phyloP scores from a whole-genome alignment of 2,329 filamentous ascomycete genomes.

The Trichocomaceae sp. region DNA sequence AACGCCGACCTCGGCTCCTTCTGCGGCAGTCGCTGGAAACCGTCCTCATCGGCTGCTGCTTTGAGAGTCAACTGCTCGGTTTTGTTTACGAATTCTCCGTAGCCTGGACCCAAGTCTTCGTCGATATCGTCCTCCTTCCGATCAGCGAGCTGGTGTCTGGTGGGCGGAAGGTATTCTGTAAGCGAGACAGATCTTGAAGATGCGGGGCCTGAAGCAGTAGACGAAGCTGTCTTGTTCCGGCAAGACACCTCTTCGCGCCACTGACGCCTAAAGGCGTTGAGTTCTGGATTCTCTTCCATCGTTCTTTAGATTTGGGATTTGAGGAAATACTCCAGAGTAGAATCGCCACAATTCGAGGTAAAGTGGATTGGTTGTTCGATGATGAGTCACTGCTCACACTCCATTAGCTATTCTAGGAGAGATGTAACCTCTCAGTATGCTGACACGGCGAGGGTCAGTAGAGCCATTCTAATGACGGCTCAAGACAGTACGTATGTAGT shows the following conservation, averaged over 20 bases:
- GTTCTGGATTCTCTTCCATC: conserved; percentile 56
- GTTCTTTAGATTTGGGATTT: conserved; percentile 6
- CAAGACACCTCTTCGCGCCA: conserved; percentile 75
- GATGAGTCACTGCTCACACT: not conserved
- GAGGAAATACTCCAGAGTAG: not conserved
- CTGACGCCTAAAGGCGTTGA: conserved; percentile 77
- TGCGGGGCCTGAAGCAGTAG: not conserved
- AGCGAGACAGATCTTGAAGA: conserved; percentile 14
- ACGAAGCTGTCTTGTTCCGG: conserved; percentile 29
- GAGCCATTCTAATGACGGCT: not conserved
- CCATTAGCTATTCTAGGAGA: not conserved
- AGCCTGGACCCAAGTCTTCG: conserved; percentile 20
- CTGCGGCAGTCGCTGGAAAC: conserved; percentile 25
- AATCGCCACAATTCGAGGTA: not conserved
- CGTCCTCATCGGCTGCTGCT: conserved; percentile 31
- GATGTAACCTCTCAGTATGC: not conserved
- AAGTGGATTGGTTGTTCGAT: not conserved
- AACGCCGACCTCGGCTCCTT: conserved; percentile 66
- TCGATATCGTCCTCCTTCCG: conserved; percentile 33
- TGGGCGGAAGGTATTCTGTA: conserved; percentile 30
- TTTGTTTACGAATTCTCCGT: conserved; percentile 29
- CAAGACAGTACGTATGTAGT: not conserved
- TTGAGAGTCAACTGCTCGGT: conserved; percentile 29
- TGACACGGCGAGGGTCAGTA: not conserved
- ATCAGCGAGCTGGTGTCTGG: conserved; percentile 32